Evolutionary conservation across 2,329 filamentous ascomycete species (phyloP).

Genomic region (Pyrenophora tritici-repentis): DNA sequence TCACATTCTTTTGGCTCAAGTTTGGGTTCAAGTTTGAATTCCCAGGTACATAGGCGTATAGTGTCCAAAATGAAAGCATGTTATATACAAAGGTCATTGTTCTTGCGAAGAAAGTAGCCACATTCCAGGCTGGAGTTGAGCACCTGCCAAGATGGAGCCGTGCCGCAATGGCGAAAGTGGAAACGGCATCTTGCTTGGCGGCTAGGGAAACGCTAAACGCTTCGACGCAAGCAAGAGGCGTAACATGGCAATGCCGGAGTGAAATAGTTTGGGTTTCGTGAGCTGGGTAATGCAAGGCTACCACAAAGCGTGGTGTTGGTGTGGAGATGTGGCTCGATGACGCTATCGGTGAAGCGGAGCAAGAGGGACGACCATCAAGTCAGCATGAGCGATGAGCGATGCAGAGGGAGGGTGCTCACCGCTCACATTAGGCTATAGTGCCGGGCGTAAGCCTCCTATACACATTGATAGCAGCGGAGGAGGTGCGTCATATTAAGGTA

Average conservation of each 20-base stretch:
- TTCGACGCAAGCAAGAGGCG: constrained; percentile 1
- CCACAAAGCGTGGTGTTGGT: background rate
- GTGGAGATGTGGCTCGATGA: constrained; percentile 4
- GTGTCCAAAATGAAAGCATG: background rate
- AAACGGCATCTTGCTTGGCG: constrained; percentile 8
- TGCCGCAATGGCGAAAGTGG: background rate
- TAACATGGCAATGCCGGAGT: background rate
- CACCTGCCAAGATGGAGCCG: constrained; percentile 1
- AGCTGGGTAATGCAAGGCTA: background rate
- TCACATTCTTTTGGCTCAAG: background rate
- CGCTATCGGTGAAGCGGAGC: constrained; percentile 6
- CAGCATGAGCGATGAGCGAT: background rate
- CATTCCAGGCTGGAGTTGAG: background rate
- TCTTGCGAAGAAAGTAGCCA: background rate
- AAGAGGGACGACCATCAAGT: constrained; percentile 1
- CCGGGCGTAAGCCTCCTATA: background rate
- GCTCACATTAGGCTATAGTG: background rate
- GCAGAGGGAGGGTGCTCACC: too few species aligned
- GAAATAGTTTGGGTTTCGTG: background rate
- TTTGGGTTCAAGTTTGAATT: background rate
- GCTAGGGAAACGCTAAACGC: constrained; percentile 4
- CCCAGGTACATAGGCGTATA: background rate
- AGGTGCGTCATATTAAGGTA: background rate
- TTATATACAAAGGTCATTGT: background rate
- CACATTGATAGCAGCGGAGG: background rate